A percentile compares a stretch with the other conserved stretches of the same genome.
phyloP scores from a whole-genome alignment of 305 asterid genomes.

The Lippia alba region DNA sequence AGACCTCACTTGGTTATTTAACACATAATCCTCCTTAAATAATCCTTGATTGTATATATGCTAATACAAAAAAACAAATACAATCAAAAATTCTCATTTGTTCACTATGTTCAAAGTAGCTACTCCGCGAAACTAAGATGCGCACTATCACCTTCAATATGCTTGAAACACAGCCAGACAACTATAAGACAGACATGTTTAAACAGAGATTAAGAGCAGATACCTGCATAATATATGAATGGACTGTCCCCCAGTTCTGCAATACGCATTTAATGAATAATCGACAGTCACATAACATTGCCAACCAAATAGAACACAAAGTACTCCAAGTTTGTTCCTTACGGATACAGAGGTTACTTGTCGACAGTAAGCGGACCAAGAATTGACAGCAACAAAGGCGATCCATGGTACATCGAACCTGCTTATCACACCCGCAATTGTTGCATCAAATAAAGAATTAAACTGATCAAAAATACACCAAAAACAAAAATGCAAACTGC shows the following conservation, averaged over 20 bases:
- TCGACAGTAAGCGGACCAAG: constrained; percentile 81
- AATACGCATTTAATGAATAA: constrained; percentile 35
- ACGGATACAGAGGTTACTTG: constrained; percentile 44
- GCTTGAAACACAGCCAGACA: constrained; percentile 13
- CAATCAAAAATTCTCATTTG: too few species aligned
- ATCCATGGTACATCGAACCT: constrained; percentile 99
- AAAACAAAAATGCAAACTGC: constrained; percentile 13
- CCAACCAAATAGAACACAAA: constrained; percentile 7
- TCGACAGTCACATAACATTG: constrained; percentile 24
- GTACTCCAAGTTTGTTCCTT: constrained; percentile 17
- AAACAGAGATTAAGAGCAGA: constrained; percentile 20
- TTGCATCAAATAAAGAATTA: background rate
- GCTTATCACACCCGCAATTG: constrained; percentile 35
- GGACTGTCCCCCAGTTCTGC: constrained; percentile 71
- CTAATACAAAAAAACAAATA: too few species aligned
- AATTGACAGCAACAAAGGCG: constrained; percentile 75
- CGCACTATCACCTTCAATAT: background rate
- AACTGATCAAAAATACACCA: background rate
- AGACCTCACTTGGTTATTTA: too few species aligned
- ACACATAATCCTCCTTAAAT: too few species aligned
- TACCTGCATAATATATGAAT: constrained; percentile 83
- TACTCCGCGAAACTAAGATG: background rate
- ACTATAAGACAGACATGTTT: constrained; percentile 8
- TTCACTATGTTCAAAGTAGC: background rate
- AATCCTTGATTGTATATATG: too few species aligned